Base-by-base conservation (phyloP, 2,329 filamentous ascomycete genomes). In the Epicoccum sorghinum region DNA sequence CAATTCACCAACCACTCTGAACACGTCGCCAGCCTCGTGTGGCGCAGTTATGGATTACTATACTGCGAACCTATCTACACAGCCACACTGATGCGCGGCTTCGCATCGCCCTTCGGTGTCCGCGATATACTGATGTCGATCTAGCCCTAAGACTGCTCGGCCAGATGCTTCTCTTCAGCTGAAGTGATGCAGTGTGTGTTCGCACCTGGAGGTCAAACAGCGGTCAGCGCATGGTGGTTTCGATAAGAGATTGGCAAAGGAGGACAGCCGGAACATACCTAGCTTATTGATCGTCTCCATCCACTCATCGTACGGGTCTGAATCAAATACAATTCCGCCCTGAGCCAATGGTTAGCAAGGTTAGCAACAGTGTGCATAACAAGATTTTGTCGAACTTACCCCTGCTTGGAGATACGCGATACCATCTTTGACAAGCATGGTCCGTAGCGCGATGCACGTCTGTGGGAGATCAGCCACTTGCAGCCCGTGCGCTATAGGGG, bases 251-350 rank as follows among this genome's bases (percentile, higher is more conserved):
- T 33, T 33, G 29, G 37, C 27, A 44, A 32, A 4, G n/a, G 32
- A 27, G 24, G 29, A 48, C 40, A 55, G 51, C 38, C 52, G 49
- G 32, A 64, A 60, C 68, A 39, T 62, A 73, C 89, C 87, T 42
- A 96, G 80, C 82, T 99, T 99, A 80, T 99, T 98, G 79, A 95
- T 91, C 61, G 96, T 97, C 83, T 98, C 91, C 76, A 93, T 85
- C 82, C 93, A 97, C 76, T 98, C 95, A 61, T 97, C 91, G 67
- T 89, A 89, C 30, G 84, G 89, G 71, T 96, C 93, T 36, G 90
- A 96, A 76, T 98, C 95, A 59, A 71, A 73, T 2, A 74, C 71
- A 47, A 74, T 74, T 32, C 71, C 71, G 47, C 70, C 69, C 68
- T 71, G 56, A 25, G 51, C 58, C 27, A 59, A 62, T 18, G 18